Conservation (phyloP, 768 basidiomycete species). For the Hebeloma cylindrosporum region DNA sequence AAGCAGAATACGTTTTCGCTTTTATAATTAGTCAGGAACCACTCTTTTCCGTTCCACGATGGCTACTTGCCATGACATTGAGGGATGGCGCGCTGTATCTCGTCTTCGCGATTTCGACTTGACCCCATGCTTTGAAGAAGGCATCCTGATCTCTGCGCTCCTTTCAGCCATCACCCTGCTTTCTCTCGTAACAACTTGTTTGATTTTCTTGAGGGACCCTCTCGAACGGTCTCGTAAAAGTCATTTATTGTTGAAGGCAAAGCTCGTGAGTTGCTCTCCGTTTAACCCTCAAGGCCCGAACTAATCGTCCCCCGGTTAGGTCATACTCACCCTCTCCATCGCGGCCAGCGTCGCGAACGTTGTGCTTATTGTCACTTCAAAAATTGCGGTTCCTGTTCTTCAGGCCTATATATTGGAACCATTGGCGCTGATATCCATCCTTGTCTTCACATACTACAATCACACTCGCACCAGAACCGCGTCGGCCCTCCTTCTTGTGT, state of each 20-base stretch:
- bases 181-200: conserved; percentile 37
- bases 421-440: conserved; percentile 46
- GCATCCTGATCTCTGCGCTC: conserved; percentile 55
- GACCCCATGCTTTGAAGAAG: conserved; percentile 82
- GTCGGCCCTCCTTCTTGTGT: conserved; percentile 71
- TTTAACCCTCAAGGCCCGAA: conserved; percentile 1
- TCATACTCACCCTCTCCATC: conserved; percentile 47
- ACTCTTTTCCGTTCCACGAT: too few relatives aligned
- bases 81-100: conserved; percentile 71
- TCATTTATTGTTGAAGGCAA: conserved; percentile 50
- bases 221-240: conserved; percentile 47
- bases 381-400: conserved; percentile 41
- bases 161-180: conserved; percentile 46
- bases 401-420: conserved; percentile 60
- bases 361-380: conserved; percentile 35
- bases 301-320: conserved; percentile 33
- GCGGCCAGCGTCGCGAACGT: conserved; percentile 45
- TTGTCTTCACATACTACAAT: conserved; percentile 60
- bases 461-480: conserved; percentile 71
- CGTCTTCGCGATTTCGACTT: conserved; percentile 64
- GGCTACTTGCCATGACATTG: conserved; percentile 50
- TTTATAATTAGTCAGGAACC: too few relatives aligned
- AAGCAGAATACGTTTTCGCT: too few relatives aligned
- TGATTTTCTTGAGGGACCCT: conserved; percentile 23
- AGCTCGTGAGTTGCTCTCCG: conserved; percentile 57